Evolutionary conservation across 805 yeast genomes (phyloP), one percentile per base, ranked within the genome.

Genomic region (Candida nanaspora): DNA sequence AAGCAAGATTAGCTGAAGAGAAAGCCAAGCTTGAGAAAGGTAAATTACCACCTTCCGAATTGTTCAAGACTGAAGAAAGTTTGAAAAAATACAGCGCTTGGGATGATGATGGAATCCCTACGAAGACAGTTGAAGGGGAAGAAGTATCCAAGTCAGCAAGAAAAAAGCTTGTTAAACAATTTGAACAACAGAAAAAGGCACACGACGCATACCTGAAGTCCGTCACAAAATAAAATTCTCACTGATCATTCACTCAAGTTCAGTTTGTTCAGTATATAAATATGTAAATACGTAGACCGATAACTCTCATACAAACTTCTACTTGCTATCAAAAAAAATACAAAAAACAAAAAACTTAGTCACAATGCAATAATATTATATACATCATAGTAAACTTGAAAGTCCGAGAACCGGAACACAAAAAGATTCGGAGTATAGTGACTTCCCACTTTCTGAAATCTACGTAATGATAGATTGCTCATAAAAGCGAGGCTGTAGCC

Each of bases 91-190:
- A 77, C 58, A 61, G 76, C 9, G 84, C 76, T 55, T 93, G 91
- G 85, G 97, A 93, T 57, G 89, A 74, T 21, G 63, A 72, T 28
- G 98, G 98, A 1, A 43, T 93, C 15, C 98, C 98, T 16, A 70
- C 79, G 0, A 80, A 78, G 55, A 86, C 81, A 48, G 70, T 66
- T 27, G 77, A 76, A 9, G 98, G 98, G 11, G 86, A 79, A 50
- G 93, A 84, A 48, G 72, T 93, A 6, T 74, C 93, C 32, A 93
- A 93, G 68, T 85, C 95, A 59, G 78, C 82, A 66, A 68, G 69
- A 45, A 93, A 93, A 75, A 91, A 91, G 65, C 68, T 93, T 49
- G 62, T 68, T 46, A 93, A 93, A 65, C 82, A 72, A 55, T 79
- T 77, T 61, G 86, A 81, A 41, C 80, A 73, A 37, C 98, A 93